Evolutionary conservation across 202 grass and related monocot genomes (phyloP).

Genomic region (Panicum hallii): DNA sequence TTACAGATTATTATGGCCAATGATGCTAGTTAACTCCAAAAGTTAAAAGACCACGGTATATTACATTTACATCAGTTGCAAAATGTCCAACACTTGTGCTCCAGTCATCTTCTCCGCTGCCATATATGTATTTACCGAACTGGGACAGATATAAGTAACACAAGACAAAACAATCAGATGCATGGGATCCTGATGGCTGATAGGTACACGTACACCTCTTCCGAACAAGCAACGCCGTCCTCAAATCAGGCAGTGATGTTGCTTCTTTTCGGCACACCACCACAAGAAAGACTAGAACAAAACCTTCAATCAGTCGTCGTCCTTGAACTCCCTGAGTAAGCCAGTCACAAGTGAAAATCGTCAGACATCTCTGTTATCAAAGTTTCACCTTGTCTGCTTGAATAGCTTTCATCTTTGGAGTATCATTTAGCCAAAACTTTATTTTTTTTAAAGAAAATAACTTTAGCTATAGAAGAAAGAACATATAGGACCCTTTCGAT

Average conservation of each 20-base stretch:
- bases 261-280: neutral
- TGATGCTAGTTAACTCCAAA: neutral
- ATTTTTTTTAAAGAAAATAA: neutral
- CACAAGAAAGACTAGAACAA: neutral
- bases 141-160: slow-evolving; percentile 32
- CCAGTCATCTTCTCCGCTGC: neutral
- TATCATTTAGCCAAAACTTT: neutral
- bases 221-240: neutral
- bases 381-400: neutral
- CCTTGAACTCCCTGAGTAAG: slow-evolving; percentile 75
- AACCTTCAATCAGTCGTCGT: slow-evolving; percentile 60
- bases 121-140: slow-evolving; percentile 42
- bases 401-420: neutral
- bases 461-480: neutral
- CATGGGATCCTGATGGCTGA: slow-evolving; percentile 15
- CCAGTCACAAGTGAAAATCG: slow-evolving; percentile 1
- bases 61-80: neutral
- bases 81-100: neutral
- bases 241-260: slow-evolving; percentile 24
- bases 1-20: neutral
- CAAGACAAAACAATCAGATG: slow-evolving; percentile 45
- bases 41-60: neutral
- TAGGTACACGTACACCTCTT: slow-evolving; percentile 31
- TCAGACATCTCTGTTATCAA: slow-evolving; percentile 19
- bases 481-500: neutral